These are phyloP conservation scores for Solanum megistacrolobum DNA, from an alignment of 257 asterid genomes.

Conservation along the genomic window DNA sequence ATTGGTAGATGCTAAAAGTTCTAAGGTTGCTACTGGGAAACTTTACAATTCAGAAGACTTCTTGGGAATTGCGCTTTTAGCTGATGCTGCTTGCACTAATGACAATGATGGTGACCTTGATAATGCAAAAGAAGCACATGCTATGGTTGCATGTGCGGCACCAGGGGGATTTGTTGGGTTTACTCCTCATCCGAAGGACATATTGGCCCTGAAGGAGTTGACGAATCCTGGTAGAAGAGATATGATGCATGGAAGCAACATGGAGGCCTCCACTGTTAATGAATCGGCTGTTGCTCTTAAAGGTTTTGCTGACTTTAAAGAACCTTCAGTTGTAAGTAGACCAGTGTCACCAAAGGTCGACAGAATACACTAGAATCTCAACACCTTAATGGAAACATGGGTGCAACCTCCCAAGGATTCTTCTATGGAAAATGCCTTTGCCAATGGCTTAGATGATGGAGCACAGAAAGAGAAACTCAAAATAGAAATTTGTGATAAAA, in stretches of 20 bases:
- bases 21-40: constrained; percentile 13
- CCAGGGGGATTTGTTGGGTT: constrained; percentile 20
- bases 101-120: constrained; percentile 30
- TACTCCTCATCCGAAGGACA: constrained; percentile 7
- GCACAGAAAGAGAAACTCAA: constrained; percentile 12
- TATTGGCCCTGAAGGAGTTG: constrained; percentile 6
- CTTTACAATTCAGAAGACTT: constrained; percentile 40
- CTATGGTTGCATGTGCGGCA: constrained; percentile 17
- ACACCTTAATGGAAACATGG: constrained; percentile 75
- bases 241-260: constrained; percentile 8
- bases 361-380: constrained; percentile 75
- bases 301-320: constrained; percentile 18
- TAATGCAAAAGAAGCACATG: constrained; percentile 24
- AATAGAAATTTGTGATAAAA: constrained; percentile 3
- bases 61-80: constrained; percentile 74
- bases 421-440: constrained; percentile 8
- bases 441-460: constrained; percentile 4
- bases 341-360: constrained; percentile 38
- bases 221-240: constrained; percentile 11
- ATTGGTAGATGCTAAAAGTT: constrained; percentile 2
- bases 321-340: constrained; percentile 2
- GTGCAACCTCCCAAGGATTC: constrained; percentile 40
- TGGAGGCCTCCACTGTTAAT: constrained; percentile 8
- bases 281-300: constrained; percentile 16
- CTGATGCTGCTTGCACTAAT: constrained; percentile 56